These are phyloP conservation scores for Picea sitchensis DNA, from an alignment of 75 land plant genomes.

Conservation along the genomic window DNA sequence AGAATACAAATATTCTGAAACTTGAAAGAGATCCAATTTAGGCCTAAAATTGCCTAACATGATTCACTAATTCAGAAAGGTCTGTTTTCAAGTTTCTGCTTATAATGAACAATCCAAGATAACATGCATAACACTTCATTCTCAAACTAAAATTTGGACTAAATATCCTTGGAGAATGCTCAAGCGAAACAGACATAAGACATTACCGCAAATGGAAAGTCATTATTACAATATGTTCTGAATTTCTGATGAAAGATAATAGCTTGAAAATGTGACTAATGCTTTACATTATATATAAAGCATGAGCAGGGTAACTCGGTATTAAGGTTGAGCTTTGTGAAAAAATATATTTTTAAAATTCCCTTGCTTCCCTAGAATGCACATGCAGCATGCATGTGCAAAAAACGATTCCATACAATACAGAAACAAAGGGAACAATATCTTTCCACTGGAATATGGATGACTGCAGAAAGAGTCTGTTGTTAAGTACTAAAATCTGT, in stretches of 20 bases:
- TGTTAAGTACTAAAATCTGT: background rate
- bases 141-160: background rate
- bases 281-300: background rate
- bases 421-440: background rate
- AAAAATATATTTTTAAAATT: background rate
- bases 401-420: background rate
- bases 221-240: background rate
- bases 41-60: background rate
- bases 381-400: no score
- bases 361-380: background rate
- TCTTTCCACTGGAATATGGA: slow-evolving; percentile 6
- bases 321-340: background rate
- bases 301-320: background rate
- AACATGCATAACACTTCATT: background rate
- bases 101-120: background rate
- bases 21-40: background rate
- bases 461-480: background rate
- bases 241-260: background rate
- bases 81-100: background rate
- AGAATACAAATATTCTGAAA: background rate
- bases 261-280: background rate
- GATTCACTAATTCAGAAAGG: no score
- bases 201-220: background rate
- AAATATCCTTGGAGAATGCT: background rate
- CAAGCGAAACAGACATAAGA: background rate